Base-by-base conservation (phyloP, 73 alveolate genomes). In the Symbiodinium pilosum region DNA sequence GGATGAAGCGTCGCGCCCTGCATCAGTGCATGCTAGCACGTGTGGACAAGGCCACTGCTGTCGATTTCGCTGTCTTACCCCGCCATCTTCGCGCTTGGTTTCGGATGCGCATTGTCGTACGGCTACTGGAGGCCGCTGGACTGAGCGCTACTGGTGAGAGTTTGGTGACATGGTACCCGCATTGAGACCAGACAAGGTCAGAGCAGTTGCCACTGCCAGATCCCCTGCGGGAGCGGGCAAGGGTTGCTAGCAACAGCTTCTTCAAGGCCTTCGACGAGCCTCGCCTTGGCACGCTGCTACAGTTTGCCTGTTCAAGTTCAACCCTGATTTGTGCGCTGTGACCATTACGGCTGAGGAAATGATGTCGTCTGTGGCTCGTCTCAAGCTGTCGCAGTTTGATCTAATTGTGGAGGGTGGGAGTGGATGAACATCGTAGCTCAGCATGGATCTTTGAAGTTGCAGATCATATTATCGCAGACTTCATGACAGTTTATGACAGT, bases 181-280 rank as follows among this genome's bases (percentile, higher is more conserved):
- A 64, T 32, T 64, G 81, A 64, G 38, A 64, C 18, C 75, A 56
- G 81, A 64, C 81, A 28, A 64, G 81, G 81, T 38, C 81, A 14
- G 81, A 64, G 81, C 81, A 64, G 41, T 64, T 64, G 81, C 81
- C 81, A 24, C 30, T 64, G 81, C 81, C 81, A 24, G 81, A 64
- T 64, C 81, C 81, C 38, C 38, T 64, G 12, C 81, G 81, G 6
- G 81, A 64, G 81, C 81, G 81, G 34, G 81, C 81, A 64, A 64
- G 81, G 34, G 81, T 64, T 38, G 81, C 81, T 28, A 64, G 81
- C 81, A 64, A 64, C 38, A 64, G 21, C 34, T 64, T 64, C 81
- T 64, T 64, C 81, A 64, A 1, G 38, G 81, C 81, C 38, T 64
- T 64, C 30, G 81, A 64, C 30, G 81, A 64, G 30, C 38, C 81